Conservation (phyloP, 805 yeast genomes). For the Ogataea parapolymorpha region DNA sequence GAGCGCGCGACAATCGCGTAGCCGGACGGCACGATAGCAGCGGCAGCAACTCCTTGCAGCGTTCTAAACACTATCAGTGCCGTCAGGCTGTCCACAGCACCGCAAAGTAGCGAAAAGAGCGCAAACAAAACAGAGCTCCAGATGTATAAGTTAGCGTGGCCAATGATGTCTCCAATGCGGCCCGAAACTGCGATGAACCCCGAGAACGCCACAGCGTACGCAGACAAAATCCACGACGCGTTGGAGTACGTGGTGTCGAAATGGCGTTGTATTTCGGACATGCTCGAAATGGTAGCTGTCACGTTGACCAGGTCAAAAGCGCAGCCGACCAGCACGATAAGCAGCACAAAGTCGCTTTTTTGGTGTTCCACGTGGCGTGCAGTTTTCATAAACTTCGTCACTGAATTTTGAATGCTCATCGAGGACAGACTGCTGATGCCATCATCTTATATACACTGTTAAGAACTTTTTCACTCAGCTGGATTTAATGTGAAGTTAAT, state of each 20-base stretch:
- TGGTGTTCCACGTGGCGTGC: not conserved
- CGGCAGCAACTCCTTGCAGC: slow-evolving; percentile 42
- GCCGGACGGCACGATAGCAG: slow-evolving; percentile 37
- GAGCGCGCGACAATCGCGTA: slow-evolving; percentile 25
- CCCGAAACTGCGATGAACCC: slow-evolving; percentile 42
- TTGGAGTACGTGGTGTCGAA: slow-evolving; percentile 36
- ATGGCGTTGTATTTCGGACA: slow-evolving; percentile 31
- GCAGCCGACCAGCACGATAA: slow-evolving; percentile 11
- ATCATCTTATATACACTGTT: not conserved
- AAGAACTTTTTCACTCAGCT: not conserved
- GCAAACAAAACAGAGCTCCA: slow-evolving; percentile 15
- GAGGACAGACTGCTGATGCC: not conserved
- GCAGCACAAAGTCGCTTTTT: slow-evolving; percentile 12
- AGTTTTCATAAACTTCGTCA: not conserved
- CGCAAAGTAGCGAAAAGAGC: slow-evolving; percentile 34
- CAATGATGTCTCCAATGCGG: slow-evolving; percentile 40
- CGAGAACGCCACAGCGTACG: slow-evolving; percentile 42
- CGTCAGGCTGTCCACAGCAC: slow-evolving; percentile 32
- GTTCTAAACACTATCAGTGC: slow-evolving; percentile 42
- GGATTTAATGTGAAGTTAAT: not conserved
- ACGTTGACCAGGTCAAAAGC: slow-evolving; percentile 27
- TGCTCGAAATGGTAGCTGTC: slow-evolving; percentile 23
- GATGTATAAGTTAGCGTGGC: slow-evolving; percentile 33
- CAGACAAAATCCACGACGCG: slow-evolving; percentile 40
- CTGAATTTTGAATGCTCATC: not conserved